Evolutionary conservation across 495 filamentous ascomycete species (phyloP).

Genomic region (Chaetomidium leptoderma): DNA sequence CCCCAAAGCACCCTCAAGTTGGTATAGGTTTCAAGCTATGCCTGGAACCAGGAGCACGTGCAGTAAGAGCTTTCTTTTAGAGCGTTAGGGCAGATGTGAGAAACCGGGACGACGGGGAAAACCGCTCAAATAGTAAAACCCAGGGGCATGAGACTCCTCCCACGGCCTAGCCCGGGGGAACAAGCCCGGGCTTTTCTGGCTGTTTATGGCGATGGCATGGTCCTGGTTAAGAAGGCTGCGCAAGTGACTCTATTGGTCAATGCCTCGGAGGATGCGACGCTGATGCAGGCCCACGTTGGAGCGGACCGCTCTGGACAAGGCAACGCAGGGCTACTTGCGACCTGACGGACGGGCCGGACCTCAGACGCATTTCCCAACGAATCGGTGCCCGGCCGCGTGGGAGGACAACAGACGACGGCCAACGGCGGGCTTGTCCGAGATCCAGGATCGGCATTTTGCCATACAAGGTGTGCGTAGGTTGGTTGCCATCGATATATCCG

Average conservation of each 20-base stretch:
- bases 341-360: slow-evolving; percentile 3
- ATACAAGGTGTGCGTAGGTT: slow-evolving; percentile 19
- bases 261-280: slow-evolving; percentile 11
- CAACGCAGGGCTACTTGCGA: background rate
- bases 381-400: slow-evolving; percentile 5
- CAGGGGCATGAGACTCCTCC: background rate
- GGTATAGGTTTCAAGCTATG: background rate
- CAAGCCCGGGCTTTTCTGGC: background rate
- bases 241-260: slow-evolving; percentile 24
- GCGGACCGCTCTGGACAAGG: background rate
- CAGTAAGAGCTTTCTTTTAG: no score
- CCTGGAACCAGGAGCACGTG: no score
- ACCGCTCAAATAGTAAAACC: background rate
- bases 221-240: slow-evolving; percentile 1
- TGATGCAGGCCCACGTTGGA: slow-evolving; percentile 7
- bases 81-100: no score
- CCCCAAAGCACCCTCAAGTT: background rate
- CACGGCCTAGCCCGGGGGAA: background rate
- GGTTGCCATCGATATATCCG: slow-evolving; percentile 18
- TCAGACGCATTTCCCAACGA: slow-evolving; percentile 6
- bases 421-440: slow-evolving; percentile 5
- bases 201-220: slow-evolving; percentile 6
- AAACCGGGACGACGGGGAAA: background rate
- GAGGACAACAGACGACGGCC: background rate
- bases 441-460: slow-evolving; percentile 27